phyloP scores from a whole-genome alignment of 768 basidiomycete genomes.

The Mycena crocata region DNA sequence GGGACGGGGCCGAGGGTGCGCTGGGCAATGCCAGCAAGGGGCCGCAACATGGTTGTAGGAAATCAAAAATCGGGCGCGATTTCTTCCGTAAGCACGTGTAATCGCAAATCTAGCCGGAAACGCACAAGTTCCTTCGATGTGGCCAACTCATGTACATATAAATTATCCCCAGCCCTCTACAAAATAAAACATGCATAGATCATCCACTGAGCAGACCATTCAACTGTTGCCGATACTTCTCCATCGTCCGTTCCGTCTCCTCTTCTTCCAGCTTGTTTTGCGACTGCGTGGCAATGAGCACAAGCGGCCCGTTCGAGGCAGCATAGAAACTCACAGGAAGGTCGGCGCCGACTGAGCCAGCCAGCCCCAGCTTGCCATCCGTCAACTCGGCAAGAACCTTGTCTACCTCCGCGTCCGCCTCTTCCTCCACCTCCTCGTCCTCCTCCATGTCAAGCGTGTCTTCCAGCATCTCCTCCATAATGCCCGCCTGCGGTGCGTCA shows the following conservation, averaged over 20 bases:
- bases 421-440: conserved; percentile 94
- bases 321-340: conserved; percentile 71
- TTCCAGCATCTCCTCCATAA: conserved; percentile 98
- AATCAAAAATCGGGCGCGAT: conserved; percentile 30
- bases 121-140: background rate
- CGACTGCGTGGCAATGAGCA: conserved; percentile 51
- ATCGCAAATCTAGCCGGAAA: background rate
- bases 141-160: no score
- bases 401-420: conserved; percentile 97
- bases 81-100: conserved; percentile 11
- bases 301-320: conserved; percentile 12
- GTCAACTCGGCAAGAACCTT: conserved; percentile 96
- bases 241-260: conserved; percentile 89
- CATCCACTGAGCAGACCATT: conserved; percentile 83
- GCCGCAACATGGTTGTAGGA: conserved; percentile 66
- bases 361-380: conserved; percentile 93
- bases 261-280: conserved; percentile 79
- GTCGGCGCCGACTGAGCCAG: conserved; percentile 76
- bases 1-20: conserved; percentile 60
- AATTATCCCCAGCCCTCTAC: conserved; percentile 18
- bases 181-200: conserved; percentile 27
- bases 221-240: conserved; percentile 89
- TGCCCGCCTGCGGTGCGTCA: conserved; percentile 76
- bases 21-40: conserved; percentile 67
- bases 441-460: conserved; percentile 93